Evolutionary conservation across 2,329 filamentous ascomycete species (phyloP), one percentile per base, ranked within the genome.

Genomic region (Trematosphaeria pertusa): DNA sequence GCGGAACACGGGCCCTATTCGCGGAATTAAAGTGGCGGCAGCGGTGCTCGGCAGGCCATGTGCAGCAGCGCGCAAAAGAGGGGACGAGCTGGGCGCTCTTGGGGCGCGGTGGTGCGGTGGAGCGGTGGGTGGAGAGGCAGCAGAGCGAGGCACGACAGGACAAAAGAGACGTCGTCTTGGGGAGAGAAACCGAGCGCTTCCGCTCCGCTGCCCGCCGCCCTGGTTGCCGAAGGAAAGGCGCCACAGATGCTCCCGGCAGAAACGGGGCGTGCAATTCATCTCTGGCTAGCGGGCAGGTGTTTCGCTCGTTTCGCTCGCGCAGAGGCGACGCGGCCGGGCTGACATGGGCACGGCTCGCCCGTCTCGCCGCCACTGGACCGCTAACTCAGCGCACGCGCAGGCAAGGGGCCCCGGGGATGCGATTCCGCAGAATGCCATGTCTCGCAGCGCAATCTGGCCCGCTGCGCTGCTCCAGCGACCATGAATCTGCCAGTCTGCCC

Each of bases 31-130:
- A 46, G 46, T 45, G 35, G 43, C 18, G 35, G 40, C 22, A 38
- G 19, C 32, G 19, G 11, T 30, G n/a, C 15, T 14, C n/a, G 17
- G 11, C 35, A 30, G 36, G 43, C 43, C 32, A 30, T 45, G 39
- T 18, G 37, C 21, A 39, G 18, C 7, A 31, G 30, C 14, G 43
- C 34, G 34, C 43, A 58, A 60, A 59, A 43, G 62, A 64, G 54
- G 52, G 56, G 59, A 62, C 54, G 54, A 64, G 60, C 59, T 42
- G 58, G 43, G 46, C 45, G 52, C 43, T 48, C 43, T 43, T 37
- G 30, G 38, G 33, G 42, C 39, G 46, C 50, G 42, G 42, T 41
- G 40, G 47, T 36, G 39, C 33, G 46, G 42, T 38, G 12, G 32
- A 31, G 28, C 40, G 15, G 32, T 31, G 32, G 34, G 19, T 26